phyloP scores from a whole-genome alignment of 192 early-diverging fungal species.

The Coemansia umbellata region DNA sequence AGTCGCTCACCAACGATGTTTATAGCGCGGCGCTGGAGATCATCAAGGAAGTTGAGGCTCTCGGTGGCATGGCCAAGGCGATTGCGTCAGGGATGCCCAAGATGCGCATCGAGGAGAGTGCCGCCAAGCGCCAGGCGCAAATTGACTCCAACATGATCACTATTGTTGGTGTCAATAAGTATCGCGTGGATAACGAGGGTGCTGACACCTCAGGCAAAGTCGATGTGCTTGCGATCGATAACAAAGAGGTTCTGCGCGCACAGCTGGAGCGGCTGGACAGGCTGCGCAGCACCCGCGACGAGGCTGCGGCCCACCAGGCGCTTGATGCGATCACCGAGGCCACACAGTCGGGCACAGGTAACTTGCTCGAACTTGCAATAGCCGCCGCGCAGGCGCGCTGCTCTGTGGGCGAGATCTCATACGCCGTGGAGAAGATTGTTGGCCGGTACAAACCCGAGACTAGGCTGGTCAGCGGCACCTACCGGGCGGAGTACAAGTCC shows the following conservation, averaged over 20 bases:
- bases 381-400: slow-evolving; percentile 71
- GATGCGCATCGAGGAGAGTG: slow-evolving; percentile 81
- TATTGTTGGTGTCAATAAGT: slow-evolving; percentile 92
- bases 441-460: slow-evolving; percentile 79
- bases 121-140: slow-evolving; percentile 81
- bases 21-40: slow-evolving; percentile 65
- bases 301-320: slow-evolving; percentile 47
- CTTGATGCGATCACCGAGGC: slow-evolving; percentile 66
- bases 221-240: slow-evolving; percentile 75
- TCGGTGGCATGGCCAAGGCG: slow-evolving; percentile 91
- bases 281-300: slow-evolving; percentile 56
- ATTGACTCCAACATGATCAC: slow-evolving; percentile 84
- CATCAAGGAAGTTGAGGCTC: slow-evolving; percentile 74
- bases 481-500: slow-evolving; percentile 68
- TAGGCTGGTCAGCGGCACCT: slow-evolving; percentile 81
- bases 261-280: slow-evolving; percentile 65
- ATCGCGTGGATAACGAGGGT: slow-evolving; percentile 45
- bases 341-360: slow-evolving; percentile 63
- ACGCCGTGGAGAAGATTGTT: slow-evolving; percentile 75
- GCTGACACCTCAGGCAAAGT: slow-evolving; percentile 11
- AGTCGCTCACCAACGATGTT: slow-evolving; percentile 78
- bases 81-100: slow-evolving; percentile 87
- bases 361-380: slow-evolving; percentile 71
- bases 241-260: slow-evolving; percentile 63
- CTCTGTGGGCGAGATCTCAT: slow-evolving; percentile 84